phyloP scores from a whole-genome alignment of 108 stramenopile species.

The Pinguiococcus pyrenoidosus region DNA sequence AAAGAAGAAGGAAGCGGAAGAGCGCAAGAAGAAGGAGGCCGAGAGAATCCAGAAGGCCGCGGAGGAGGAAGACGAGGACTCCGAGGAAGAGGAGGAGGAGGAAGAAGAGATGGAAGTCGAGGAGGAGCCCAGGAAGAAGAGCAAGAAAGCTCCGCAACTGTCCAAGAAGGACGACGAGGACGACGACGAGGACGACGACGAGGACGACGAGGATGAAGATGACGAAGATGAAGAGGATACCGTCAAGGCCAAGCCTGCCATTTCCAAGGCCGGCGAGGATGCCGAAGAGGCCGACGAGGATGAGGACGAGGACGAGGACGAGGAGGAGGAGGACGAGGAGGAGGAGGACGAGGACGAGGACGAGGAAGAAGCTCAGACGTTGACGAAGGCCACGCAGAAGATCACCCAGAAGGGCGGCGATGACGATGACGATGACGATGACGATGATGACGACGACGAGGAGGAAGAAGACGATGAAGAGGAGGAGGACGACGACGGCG shows the following conservation, averaged over 20 bases:
- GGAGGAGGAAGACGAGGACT: too few relatives aligned
- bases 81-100: not conserved
- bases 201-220: too few relatives aligned
- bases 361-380: too few relatives aligned
- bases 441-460: not conserved
- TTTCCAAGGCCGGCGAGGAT: slow-evolving; percentile 9
- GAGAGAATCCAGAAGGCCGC: not conserved
- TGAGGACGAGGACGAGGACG: too few relatives aligned
- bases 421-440: not conserved
- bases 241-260: slow-evolving; percentile 9
- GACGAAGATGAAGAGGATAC: slow-evolving; percentile 3
- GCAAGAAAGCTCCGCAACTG: too few relatives aligned
- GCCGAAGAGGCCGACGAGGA: too few relatives aligned
- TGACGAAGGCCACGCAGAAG: too few relatives aligned
- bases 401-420: slow-evolving; percentile 4
- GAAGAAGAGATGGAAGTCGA: slow-evolving; percentile 3
- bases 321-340: slow-evolving; percentile 18
- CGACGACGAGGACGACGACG: slow-evolving; percentile 27
- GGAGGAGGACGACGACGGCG: slow-evolving; percentile 16
- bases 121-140: slow-evolving; percentile 4
- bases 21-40: slow-evolving; percentile 2
- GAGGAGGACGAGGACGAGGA: slow-evolving; percentile 30
- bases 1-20: not conserved
- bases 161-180: slow-evolving; percentile 20
- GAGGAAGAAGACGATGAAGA: slow-evolving; percentile 19